Evolutionary conservation across 2,329 filamentous ascomycete genomes (phyloP).

Genomic region (Penicillium sp.): DNA sequence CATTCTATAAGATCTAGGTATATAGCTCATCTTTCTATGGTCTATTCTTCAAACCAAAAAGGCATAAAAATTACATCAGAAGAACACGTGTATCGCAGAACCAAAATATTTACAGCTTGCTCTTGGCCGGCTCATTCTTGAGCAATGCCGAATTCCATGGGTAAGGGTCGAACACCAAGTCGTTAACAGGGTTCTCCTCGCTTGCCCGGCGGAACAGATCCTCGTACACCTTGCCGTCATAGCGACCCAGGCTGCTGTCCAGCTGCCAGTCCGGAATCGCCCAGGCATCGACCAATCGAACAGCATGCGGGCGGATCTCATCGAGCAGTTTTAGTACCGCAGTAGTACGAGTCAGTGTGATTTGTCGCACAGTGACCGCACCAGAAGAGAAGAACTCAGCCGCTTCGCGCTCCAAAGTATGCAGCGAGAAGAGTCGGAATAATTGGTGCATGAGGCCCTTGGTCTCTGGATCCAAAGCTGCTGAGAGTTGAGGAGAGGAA

Average conservation of each 20-base stretch:
- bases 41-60: not conserved
- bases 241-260: slow-evolving; percentile 67
- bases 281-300: slow-evolving; percentile 72
- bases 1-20: slow-evolving; percentile 9
- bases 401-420: slow-evolving; percentile 68
- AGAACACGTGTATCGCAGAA: slow-evolving; percentile 9
- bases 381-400: slow-evolving; percentile 70
- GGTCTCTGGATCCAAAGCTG: slow-evolving; percentile 59
- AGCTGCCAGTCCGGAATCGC: slow-evolving; percentile 76
- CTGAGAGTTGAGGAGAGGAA: slow-evolving; percentile 53
- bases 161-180: slow-evolving; percentile 70
- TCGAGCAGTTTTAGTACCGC: slow-evolving; percentile 68
- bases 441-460: slow-evolving; percentile 62
- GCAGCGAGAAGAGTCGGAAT: slow-evolving; percentile 64
- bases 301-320: slow-evolving; percentile 71
- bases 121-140: slow-evolving; percentile 51
- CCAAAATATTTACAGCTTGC: slow-evolving; percentile 36
- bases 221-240: slow-evolving; percentile 74
- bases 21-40: slow-evolving; percentile 9
- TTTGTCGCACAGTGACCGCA: slow-evolving; percentile 70
- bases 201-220: slow-evolving; percentile 73
- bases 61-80: slow-evolving; percentile 7
- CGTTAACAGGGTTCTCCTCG: slow-evolving; percentile 71
- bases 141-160: slow-evolving; percentile 62
- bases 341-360: slow-evolving; percentile 66